These are phyloP conservation scores for Verticillium zaregamsianum DNA, from an alignment of 2,329 filamentous ascomycete species.

Conservation along the genomic window DNA sequence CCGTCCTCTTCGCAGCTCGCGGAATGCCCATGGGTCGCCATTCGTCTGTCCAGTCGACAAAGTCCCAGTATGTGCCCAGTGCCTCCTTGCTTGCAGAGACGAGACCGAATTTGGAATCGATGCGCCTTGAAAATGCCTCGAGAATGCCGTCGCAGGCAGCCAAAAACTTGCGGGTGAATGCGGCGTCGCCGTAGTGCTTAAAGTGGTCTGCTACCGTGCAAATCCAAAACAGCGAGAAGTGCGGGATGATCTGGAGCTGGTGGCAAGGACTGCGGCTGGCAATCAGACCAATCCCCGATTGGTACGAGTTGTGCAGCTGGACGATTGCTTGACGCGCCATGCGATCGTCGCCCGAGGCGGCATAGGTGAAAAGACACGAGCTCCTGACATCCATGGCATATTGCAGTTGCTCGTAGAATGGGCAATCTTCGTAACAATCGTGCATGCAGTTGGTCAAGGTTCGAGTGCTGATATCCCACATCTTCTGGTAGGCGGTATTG, in stretches of 20 bases:
- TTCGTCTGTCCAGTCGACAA: slow-evolving; percentile 27
- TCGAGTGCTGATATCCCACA: slow-evolving; percentile 18
- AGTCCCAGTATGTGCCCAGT: slow-evolving; percentile 26
- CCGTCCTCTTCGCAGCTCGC: slow-evolving; percentile 27
- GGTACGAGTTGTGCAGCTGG: slow-evolving; percentile 18
- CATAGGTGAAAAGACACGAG: slow-evolving; percentile 25
- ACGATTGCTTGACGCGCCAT: slow-evolving; percentile 25
- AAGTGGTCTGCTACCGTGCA: slow-evolving; percentile 30
- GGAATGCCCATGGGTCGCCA: slow-evolving; percentile 30
- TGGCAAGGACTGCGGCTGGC: slow-evolving; percentile 31
- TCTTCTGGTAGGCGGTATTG: background rate
- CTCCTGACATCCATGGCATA: slow-evolving; percentile 20
- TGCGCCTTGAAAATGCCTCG: slow-evolving; percentile 20
- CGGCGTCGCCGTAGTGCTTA: slow-evolving; percentile 26
- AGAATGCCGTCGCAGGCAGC: slow-evolving; percentile 27
- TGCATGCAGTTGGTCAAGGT: slow-evolving; percentile 22
- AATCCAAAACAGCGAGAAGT: slow-evolving; percentile 33
- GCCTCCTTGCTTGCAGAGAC: slow-evolving; percentile 14
- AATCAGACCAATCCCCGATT: slow-evolving; percentile 22
- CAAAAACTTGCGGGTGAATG: slow-evolving; percentile 23
- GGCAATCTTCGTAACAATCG: slow-evolving; percentile 28
- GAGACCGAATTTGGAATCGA: slow-evolving; percentile 10
- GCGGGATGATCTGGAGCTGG: slow-evolving; percentile 28
- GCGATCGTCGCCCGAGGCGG: slow-evolving; percentile 23
- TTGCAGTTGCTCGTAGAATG: slow-evolving; percentile 29